Evolutionary conservation across 306 rosid genomes (phyloP).

Genomic region (Styphnolobium japonicum): DNA sequence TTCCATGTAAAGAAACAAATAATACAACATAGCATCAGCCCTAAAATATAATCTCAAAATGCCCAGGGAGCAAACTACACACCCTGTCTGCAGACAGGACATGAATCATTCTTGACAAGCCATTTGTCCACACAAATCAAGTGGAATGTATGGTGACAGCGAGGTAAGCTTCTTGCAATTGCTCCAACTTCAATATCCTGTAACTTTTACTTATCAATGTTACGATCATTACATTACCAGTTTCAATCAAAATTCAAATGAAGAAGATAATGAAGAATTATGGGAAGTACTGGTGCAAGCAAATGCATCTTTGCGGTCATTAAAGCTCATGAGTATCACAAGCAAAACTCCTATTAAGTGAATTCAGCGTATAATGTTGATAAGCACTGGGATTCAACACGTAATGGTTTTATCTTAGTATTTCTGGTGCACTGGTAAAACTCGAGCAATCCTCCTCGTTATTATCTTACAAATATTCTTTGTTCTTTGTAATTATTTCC

Average conservation of each 20-base stretch:
- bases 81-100: slow-evolving; percentile 73
- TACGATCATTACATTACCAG: background rate
- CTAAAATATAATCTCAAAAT: slow-evolving; percentile 5
- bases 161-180: slow-evolving; percentile 61
- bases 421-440: background rate
- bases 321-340: background rate
- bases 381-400: background rate
- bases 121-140: slow-evolving; percentile 76
- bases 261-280: background rate
- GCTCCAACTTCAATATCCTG: slow-evolving; percentile 77
- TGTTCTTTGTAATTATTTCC: background rate
- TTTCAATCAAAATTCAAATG: background rate
- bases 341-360: background rate
- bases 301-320: background rate
- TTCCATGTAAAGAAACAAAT: background rate
- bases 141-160: slow-evolving; percentile 66
- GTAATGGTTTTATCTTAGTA: background rate
- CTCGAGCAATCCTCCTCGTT: background rate
- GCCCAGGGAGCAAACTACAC: slow-evolving; percentile 27
- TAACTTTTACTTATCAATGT: slow-evolving; percentile 14
- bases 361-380: background rate
- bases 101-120: slow-evolving; percentile 68
- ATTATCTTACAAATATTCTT: background rate
- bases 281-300: background rate
- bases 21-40: slow-evolving; percentile 21